phyloP scores from a whole-genome alignment of 2,329 filamentous ascomycete species.

The Penicillium sp. region DNA sequence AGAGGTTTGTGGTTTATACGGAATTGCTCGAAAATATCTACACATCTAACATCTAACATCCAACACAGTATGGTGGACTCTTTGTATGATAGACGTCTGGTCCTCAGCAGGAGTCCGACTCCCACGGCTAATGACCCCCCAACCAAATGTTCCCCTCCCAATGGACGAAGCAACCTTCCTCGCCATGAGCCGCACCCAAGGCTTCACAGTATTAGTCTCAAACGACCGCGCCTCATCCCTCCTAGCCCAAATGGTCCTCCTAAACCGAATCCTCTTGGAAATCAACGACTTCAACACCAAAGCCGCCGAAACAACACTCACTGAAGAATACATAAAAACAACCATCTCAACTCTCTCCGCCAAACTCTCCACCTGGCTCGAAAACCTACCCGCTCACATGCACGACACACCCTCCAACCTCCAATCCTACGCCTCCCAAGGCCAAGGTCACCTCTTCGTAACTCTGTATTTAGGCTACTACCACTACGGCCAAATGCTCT shows the following conservation, averaged over 20 bases:
- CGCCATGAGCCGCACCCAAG: constrained; percentile 6
- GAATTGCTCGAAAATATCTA: background rate
- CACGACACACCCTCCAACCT: constrained; percentile 45
- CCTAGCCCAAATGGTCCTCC: constrained; percentile 41
- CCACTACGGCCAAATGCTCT: constrained; percentile 50
- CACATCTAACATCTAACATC: background rate
- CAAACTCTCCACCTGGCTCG: constrained; percentile 40
- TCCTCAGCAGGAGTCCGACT: constrained; percentile 39
- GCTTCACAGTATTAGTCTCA: background rate
- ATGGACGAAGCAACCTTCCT: constrained; percentile 41
- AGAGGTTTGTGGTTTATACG: constrained; percentile 10
- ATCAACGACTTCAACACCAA: constrained; percentile 44
- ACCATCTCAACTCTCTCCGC: constrained; percentile 33
- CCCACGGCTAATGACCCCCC: constrained; percentile 33
- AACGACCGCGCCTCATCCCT: constrained; percentile 26
- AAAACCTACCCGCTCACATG: constrained; percentile 37
- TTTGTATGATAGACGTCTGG: constrained; percentile 47
- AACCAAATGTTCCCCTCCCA: constrained; percentile 34
- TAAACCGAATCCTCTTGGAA: constrained; percentile 42
- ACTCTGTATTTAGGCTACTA: constrained; percentile 51
- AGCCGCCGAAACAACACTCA: constrained; percentile 30
- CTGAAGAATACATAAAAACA: constrained; percentile 14
- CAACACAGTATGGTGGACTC: constrained; percentile 40
- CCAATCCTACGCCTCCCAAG: constrained; percentile 35
- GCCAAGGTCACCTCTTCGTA: constrained; percentile 47